Evolutionary conservation across 106 monocot genomes (phyloP), one percentile per base, ranked within the genome.

Genomic region (Apostasia shenzhenica): DNA sequence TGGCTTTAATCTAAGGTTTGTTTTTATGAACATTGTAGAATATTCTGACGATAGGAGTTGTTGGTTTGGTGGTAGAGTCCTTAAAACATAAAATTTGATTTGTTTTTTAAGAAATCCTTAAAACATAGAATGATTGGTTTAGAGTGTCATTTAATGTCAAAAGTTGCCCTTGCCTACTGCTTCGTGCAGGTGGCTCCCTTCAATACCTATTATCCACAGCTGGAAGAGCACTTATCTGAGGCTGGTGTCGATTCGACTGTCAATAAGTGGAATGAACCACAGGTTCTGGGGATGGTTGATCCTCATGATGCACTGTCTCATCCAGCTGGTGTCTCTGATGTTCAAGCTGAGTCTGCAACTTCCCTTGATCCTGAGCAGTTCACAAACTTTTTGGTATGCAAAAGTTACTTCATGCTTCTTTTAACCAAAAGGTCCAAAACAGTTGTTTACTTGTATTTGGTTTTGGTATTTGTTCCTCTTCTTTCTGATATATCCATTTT

Each of bases 281-380:
- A 86, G 48, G 85, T 83, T 14, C 70, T 90, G 49, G 90, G 90
- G 41, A 42, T 83, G 78, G 85, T 86, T 61, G 90, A 83, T 79
- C 85, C 90, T 64, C 85, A 90, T 78, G 85, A 90, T 76, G 79
- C 85, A 59, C 61, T 83, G 40, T 86, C 85, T 64, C 80, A 90
- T 67, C 85, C 85, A 44, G 76, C 85, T 45, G 90, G 85, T 4
- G 79, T 83, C 45, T 85, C 85, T 69, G 90, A 90, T 74, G 78
- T 78, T 26, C 80, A 83, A 77, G 83, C 83, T 63, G 89, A 89
- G 44, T 82, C 89, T 44, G 78, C 85, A 54, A 78, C 83, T 54
- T 73, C 63, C 63, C 78, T 90, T 40, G 85, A 90, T 70, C 86
- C 90, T 64, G 86, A 86, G n/a, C 81, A 73, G 43, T 90, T 90